Evolutionary conservation across 495 filamentous ascomycete genomes (phyloP).

Genomic region (Elasticomyces elasticus): DNA sequence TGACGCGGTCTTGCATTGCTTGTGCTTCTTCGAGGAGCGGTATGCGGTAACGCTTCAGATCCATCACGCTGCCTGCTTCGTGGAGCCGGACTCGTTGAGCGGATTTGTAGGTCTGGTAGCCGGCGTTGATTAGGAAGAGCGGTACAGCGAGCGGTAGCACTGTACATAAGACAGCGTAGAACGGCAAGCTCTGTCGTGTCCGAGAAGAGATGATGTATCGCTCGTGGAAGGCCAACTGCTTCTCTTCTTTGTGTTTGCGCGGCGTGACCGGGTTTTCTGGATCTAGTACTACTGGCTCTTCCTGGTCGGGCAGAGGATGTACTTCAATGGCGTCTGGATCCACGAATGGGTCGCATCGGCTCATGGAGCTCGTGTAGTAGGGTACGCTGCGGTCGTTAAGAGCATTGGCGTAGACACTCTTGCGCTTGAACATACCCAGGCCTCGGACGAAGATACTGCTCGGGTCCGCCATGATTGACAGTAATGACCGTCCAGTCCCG

Average conservation of each 20-base stretch:
- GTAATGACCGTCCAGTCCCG: conserved; percentile 65
- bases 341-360: conserved; percentile 61
- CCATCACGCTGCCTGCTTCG: conserved; percentile 51
- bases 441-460: conserved; percentile 78
- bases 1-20: conserved; percentile 60
- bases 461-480: conserved; percentile 72
- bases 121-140: conserved; percentile 64
- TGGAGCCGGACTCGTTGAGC: conserved; percentile 63
- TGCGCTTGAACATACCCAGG: conserved; percentile 60
- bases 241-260: conserved; percentile 4
- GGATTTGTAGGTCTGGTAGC: conserved; percentile 63
- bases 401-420: conserved; percentile 71
- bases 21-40: conserved; percentile 64
- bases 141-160: conserved; percentile 59
- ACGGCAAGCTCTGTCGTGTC: conserved; percentile 36
- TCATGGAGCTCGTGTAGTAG: conserved; percentile 73
- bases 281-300: conserved; percentile 67
- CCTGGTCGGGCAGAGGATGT: conserved; percentile 65
- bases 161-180: conserved; percentile 51
- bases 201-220: conserved; percentile 30
- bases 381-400: conserved; percentile 70
- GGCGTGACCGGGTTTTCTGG: conserved; percentile 50
- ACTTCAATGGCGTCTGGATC: conserved; percentile 53
- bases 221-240: conserved; percentile 18
- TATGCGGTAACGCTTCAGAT: conserved; percentile 58